phyloP scores from a whole-genome alignment of 2,329 filamentous ascomycete species.

The Tolypocladium album region DNA sequence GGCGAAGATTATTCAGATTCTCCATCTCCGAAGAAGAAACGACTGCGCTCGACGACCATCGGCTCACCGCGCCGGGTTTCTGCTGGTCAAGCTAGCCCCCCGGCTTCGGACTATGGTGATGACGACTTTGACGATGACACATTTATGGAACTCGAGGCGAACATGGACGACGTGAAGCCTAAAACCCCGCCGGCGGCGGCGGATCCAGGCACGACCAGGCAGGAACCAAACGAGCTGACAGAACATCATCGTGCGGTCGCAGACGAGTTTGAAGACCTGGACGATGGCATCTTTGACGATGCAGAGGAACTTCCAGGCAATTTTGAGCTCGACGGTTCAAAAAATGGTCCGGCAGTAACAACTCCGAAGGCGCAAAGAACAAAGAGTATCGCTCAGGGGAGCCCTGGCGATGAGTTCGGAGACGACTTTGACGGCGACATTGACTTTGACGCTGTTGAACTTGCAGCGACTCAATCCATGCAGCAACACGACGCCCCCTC shows the following conservation, averaged over 20 bases:
- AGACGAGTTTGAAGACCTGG: slow-evolving; percentile 55
- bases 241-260: background rate
- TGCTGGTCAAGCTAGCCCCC: slow-evolving; percentile 7
- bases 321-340: background rate
- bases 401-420: slow-evolving; percentile 22
- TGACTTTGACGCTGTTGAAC: slow-evolving; percentile 69
- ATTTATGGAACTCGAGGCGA: slow-evolving; percentile 42
- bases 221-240: background rate
- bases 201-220: background rate
- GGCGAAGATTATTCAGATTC: slow-evolving; percentile 23
- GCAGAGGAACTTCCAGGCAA: slow-evolving; percentile 15
- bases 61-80: slow-evolving; percentile 11
- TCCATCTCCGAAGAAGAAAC: slow-evolving; percentile 33
- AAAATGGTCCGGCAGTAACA: slow-evolving; percentile 1
- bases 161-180: slow-evolving; percentile 14
- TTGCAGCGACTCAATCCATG: slow-evolving; percentile 59
- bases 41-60: slow-evolving; percentile 9
- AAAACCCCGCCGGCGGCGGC: slow-evolving; percentile 7
- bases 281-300: slow-evolving; percentile 47
- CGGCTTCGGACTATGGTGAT: slow-evolving; percentile 40
- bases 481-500: slow-evolving; percentile 15
- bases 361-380: slow-evolving; percentile 3
- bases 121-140: slow-evolving; percentile 51
- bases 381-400: slow-evolving; percentile 5
- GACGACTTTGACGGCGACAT: slow-evolving; percentile 54